These are phyloP conservation scores for Tephrocybe sp. DNA, from an alignment of 768 basidiomycete genomes.

Conservation along the genomic window DNA sequence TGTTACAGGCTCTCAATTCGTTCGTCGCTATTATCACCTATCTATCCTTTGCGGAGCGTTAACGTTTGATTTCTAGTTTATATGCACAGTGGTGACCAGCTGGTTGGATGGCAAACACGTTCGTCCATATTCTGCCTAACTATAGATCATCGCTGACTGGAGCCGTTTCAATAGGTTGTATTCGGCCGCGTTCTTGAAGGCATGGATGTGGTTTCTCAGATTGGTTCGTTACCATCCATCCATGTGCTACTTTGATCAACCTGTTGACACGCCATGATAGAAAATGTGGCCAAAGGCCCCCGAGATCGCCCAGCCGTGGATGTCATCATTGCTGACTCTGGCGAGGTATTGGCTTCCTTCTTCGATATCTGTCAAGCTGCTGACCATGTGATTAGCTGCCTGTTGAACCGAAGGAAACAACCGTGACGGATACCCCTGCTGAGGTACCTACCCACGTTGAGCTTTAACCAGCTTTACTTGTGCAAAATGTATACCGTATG, in stretches of 20 bases:
- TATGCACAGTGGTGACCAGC: conserved; percentile 81
- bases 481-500: conserved; percentile 38
- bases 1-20: conserved; percentile 79
- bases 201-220: conserved; percentile 78
- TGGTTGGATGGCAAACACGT: conserved; percentile 95
- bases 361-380: conserved; percentile 1
- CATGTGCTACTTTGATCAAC: background rate
- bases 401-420: conserved; percentile 43
- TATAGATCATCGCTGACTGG: background rate
- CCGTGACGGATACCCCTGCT: conserved; percentile 70
- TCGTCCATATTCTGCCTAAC: conserved; percentile 25
- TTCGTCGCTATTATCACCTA: conserved; percentile 36
- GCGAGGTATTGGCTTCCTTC: conserved; percentile 61
- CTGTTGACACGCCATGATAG: conserved; percentile 34
- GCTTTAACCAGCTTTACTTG: conserved; percentile 64
- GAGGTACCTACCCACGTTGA: conserved; percentile 95
- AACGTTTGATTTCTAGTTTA: conserved; percentile 61
- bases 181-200: conserved; percentile 93
- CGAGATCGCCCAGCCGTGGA: conserved; percentile 77
- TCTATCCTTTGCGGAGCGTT: background rate
- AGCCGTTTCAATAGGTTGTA: conserved; percentile 60
- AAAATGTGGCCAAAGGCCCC: conserved; percentile 68
- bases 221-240: conserved; percentile 50
- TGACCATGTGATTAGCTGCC: conserved; percentile 39
- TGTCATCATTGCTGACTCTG: conserved; percentile 79